Evolutionary conservation across 495 filamentous ascomycete species (phyloP).

Genomic region (Aspergillus diversus): DNA sequence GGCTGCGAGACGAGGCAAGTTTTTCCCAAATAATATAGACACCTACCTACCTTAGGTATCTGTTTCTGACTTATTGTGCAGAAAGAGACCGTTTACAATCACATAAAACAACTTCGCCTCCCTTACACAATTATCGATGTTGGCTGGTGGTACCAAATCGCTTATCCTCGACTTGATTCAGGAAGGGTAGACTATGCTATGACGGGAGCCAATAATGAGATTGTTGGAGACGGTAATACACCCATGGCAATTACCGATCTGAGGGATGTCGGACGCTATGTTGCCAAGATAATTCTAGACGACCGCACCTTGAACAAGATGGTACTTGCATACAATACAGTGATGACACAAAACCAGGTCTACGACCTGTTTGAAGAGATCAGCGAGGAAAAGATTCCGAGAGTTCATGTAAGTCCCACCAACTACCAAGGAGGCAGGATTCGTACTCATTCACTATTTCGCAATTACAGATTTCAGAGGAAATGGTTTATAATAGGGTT

Average conservation of each 20-base stretch:
- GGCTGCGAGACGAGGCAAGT: conserved; percentile 50
- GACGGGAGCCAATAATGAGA: conserved; percentile 45
- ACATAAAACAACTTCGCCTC: conserved; percentile 54
- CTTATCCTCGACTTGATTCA: conserved; percentile 53
- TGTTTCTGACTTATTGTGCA: conserved; percentile 19
- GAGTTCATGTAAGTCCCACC: conserved; percentile 51
- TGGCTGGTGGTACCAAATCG: conserved; percentile 63
- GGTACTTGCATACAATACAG: conserved; percentile 56
- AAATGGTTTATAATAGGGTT: conserved; percentile 47
- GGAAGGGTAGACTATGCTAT: conserved; percentile 58
- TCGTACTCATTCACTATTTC: conserved; percentile 19
- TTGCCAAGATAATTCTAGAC: conserved; percentile 59
- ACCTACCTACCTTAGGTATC: neutral
- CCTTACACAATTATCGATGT: conserved; percentile 66
- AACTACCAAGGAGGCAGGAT: neutral
- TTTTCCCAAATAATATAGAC: neutral
- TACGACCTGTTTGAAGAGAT: conserved; percentile 53
- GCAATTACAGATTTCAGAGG: conserved; percentile 41
- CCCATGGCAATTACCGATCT: conserved; percentile 54
- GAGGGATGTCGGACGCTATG: conserved; percentile 59
- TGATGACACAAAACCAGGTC: conserved; percentile 54
- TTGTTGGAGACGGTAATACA: conserved; percentile 55
- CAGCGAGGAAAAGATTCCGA: conserved; percentile 56
- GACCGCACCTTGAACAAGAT: conserved; percentile 60
- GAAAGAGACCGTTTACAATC: conserved; percentile 61